phyloP scores from a whole-genome alignment of 176 grass and related monocot species.

The Triticum dicoccoides region DNA sequence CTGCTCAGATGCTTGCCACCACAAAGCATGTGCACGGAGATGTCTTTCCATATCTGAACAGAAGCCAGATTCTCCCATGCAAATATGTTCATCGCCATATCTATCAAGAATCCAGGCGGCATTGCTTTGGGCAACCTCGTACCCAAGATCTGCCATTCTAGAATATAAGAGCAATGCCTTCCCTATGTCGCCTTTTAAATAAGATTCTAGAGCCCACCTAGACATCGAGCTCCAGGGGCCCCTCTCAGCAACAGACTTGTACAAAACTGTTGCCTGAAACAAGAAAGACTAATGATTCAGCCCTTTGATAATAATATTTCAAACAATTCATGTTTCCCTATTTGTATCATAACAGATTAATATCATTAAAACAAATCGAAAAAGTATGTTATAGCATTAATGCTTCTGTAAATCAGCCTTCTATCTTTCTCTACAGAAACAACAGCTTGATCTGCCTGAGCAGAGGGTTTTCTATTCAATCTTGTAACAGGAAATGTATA shows the following conservation, averaged over 20 bases:
- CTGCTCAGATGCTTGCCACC: conserved; percentile 99
- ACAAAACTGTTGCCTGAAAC: conserved; percentile 76
- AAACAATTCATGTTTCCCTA: conserved; percentile 1
- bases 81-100: conserved; percentile 83
- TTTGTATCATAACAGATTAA: not conserved
- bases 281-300: conserved; percentile 20
- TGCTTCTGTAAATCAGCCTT: not conserved
- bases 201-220: conserved; percentile 96
- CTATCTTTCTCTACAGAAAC: not conserved
- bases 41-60: conserved; percentile 92
- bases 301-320: not conserved
- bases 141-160: conserved; percentile 98
- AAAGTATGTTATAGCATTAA: not conserved
- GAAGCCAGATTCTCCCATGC: conserved; percentile 91
- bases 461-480: not conserved
- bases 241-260: conserved; percentile 94
- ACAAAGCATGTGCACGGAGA: conserved; percentile 86
- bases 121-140: conserved; percentile 98
- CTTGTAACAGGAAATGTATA: conserved; percentile 5
- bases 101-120: conserved; percentile 99
- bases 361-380: not conserved
- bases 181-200: conserved; percentile 95
- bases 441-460: conserved; percentile 12
- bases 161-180: conserved; percentile 93
- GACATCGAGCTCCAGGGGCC: conserved; percentile 96